Evolutionary conservation across 2,329 filamentous ascomycete genomes (phyloP).

Genomic region (Ramularia endophylla): DNA sequence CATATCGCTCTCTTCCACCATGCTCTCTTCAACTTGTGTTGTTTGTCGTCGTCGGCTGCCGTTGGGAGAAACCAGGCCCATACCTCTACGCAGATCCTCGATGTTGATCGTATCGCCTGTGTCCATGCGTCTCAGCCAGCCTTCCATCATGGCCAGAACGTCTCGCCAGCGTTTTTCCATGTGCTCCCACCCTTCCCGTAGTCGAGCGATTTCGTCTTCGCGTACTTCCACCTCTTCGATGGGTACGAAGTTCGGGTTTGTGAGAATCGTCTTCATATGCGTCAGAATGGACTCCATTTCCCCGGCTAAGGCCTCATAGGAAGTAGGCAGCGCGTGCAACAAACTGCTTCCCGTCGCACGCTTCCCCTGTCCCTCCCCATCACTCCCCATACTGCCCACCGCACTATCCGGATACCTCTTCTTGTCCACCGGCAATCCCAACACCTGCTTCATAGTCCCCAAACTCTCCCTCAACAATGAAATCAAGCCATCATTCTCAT

Average conservation of each 20-base stretch:
- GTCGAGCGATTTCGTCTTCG: conserved; percentile 79
- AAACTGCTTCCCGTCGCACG: conserved; percentile 26
- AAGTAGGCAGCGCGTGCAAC: conserved; percentile 47
- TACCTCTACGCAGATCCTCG: conserved; percentile 56
- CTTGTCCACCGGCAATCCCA: conserved; percentile 44
- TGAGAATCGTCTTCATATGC: conserved; percentile 76
- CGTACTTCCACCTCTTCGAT: conserved; percentile 90
- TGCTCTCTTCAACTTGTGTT: conserved; percentile 20
- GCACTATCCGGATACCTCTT: conserved; percentile 27
- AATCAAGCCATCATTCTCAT: conserved; percentile 84
- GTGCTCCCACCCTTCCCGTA: conserved; percentile 83
- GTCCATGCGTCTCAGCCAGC: conserved; percentile 80
- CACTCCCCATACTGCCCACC: conserved; percentile 26
- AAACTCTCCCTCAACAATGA: conserved; percentile 66
- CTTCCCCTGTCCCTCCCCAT: conserved; percentile 17
- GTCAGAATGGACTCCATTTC: conserved; percentile 74
- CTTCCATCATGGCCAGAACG: conserved; percentile 82
- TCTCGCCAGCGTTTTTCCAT: conserved; percentile 92
- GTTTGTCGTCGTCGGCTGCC: conserved; percentile 21
- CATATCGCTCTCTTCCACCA: conserved; percentile 22
- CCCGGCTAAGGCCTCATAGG: conserved; percentile 61
- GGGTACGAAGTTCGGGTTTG: conserved; percentile 93
- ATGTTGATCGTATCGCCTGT: conserved; percentile 63
- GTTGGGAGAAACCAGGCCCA: conserved; percentile 43
- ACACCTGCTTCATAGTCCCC: conserved; percentile 60